phyloP scores from a whole-genome alignment of 2,329 filamentous ascomycete genomes.

The Sordariomycetes sp. region DNA sequence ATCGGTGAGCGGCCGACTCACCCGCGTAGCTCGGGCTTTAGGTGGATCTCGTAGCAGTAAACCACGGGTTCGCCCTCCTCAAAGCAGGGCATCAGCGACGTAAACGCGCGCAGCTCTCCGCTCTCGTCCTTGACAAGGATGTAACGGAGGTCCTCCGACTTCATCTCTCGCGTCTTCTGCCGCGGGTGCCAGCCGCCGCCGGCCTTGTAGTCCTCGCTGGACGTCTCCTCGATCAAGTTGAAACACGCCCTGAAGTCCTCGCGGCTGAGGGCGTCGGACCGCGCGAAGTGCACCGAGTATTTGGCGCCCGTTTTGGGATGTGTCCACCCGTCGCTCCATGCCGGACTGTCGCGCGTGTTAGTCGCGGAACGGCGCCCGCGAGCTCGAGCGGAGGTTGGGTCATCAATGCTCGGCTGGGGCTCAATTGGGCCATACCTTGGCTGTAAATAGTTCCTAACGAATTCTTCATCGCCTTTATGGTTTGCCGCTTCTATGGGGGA shows the following conservation, averaged over 20 bases:
- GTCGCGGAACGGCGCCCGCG: neutral
- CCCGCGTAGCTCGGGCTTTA: slow-evolving; percentile 44
- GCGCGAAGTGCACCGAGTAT: slow-evolving; percentile 33
- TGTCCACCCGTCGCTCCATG: slow-evolving; percentile 31
- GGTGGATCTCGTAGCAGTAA: slow-evolving; percentile 73
- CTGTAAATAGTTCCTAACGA: slow-evolving; percentile 35
- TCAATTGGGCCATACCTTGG: slow-evolving; percentile 25
- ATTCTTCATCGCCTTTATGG: slow-evolving; percentile 32
- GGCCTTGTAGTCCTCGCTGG: slow-evolving; percentile 49
- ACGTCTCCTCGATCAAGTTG: slow-evolving; percentile 50
- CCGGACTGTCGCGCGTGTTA: slow-evolving; percentile 7
- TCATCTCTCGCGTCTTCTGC: slow-evolving; percentile 59
- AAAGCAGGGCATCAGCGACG: slow-evolving; percentile 62
- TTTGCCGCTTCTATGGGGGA: slow-evolving; percentile 38
- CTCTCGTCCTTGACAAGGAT: slow-evolving; percentile 40
- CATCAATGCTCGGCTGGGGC: neutral
- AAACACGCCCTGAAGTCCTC: slow-evolving; percentile 43
- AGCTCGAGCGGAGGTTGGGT: neutral
- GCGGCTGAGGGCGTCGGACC: slow-evolving; percentile 24
- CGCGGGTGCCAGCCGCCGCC: slow-evolving; percentile 50
- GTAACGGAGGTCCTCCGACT: slow-evolving; percentile 55
- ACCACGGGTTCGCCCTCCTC: slow-evolving; percentile 56
- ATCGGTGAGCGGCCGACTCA: slow-evolving; percentile 16
- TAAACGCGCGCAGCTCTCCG: slow-evolving; percentile 37
- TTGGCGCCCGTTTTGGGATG: slow-evolving; percentile 31